A percentile compares a stretch with the other conserved stretches of the same genome.
phyloP scores from a whole-genome alignment of 2,329 filamentous ascomycete genomes.

The Coleophoma crateriformis region DNA sequence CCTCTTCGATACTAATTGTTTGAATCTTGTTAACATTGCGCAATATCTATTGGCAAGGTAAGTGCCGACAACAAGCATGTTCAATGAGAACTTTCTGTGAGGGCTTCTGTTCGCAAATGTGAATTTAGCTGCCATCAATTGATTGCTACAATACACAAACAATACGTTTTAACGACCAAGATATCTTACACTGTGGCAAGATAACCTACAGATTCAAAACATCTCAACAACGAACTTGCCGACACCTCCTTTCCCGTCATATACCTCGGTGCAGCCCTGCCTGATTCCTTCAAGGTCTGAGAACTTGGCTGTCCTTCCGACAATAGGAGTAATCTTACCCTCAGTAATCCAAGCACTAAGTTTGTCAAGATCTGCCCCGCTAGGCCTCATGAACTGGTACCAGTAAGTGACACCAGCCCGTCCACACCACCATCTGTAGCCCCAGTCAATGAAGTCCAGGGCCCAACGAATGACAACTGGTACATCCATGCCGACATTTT shows the following conservation, averaged over 20 bases:
- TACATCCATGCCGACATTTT: constrained; percentile 22
- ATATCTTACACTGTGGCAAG: background rate
- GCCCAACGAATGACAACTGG: constrained; percentile 15
- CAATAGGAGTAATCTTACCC: constrained; percentile 27
- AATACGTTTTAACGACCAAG: no score
- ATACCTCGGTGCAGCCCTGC: constrained; percentile 30
- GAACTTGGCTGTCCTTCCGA: constrained; percentile 28
- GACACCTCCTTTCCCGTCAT: constrained; percentile 32
- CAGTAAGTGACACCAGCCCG: constrained; percentile 31
- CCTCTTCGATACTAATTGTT: no score
- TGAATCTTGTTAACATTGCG: no score
- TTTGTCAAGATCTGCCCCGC: constrained; percentile 26
- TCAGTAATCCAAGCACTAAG: constrained; percentile 23
- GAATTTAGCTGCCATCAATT: no score
- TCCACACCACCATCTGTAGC: constrained; percentile 24
- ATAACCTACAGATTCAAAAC: background rate
- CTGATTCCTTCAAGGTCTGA: constrained; percentile 30
- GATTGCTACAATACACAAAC: no score
- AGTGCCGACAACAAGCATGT: no score
- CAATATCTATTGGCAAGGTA: no score
- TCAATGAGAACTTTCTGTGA: no score
- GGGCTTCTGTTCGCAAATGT: no score
- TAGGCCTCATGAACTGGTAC: constrained; percentile 30
- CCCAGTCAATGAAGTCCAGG: constrained; percentile 27
- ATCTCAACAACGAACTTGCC: constrained; percentile 35